A percentile compares a stretch with the other conserved stretches of the same genome.
phyloP scores from a whole-genome alignment of 2,329 filamentous ascomycete species.

The Aspergillus nomiae region DNA sequence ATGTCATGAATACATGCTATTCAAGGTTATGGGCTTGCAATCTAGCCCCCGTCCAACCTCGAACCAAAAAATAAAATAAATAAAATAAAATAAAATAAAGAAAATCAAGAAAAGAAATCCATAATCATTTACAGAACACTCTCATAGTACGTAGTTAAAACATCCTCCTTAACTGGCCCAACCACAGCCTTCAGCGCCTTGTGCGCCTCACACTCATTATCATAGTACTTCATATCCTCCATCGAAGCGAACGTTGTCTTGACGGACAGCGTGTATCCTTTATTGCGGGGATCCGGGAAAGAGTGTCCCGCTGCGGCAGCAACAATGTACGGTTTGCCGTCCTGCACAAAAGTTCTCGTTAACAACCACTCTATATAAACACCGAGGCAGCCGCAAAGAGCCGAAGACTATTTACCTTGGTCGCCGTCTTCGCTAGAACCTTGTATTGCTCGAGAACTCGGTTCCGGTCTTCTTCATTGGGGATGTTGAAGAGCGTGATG shows the following conservation, averaged over 20 bases:
- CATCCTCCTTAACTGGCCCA: slow-evolving; percentile 36
- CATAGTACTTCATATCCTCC: slow-evolving; percentile 72
- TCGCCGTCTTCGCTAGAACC: slow-evolving; percentile 44
- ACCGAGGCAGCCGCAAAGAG: no score
- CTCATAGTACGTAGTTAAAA: slow-evolving; percentile 41
- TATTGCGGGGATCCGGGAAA: slow-evolving; percentile 60
- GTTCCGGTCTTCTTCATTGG: slow-evolving; percentile 47
- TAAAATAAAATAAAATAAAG: background rate
- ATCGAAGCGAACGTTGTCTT: slow-evolving; percentile 65
- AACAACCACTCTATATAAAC: background rate
- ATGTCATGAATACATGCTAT: slow-evolving; percentile 24
- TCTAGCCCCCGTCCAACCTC: background rate
- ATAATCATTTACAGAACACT: slow-evolving; percentile 30
- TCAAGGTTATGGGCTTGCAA: slow-evolving; percentile 3
- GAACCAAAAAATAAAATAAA: background rate
- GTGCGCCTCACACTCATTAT: slow-evolving; percentile 61
- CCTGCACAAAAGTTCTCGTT: slow-evolving; percentile 45
- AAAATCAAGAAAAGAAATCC: background rate
- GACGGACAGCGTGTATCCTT: slow-evolving; percentile 67
- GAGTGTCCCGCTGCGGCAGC: slow-evolving; percentile 57
- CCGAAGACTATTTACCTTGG: slow-evolving; percentile 39
- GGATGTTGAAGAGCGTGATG: slow-evolving; percentile 57
- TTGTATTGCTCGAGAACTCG: slow-evolving; percentile 50
- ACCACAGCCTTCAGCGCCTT: slow-evolving; percentile 46
- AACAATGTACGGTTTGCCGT: slow-evolving; percentile 71